Conservation (phyloP, 768 basidiomycete species). For the Naganishia onofrii region DNA sequence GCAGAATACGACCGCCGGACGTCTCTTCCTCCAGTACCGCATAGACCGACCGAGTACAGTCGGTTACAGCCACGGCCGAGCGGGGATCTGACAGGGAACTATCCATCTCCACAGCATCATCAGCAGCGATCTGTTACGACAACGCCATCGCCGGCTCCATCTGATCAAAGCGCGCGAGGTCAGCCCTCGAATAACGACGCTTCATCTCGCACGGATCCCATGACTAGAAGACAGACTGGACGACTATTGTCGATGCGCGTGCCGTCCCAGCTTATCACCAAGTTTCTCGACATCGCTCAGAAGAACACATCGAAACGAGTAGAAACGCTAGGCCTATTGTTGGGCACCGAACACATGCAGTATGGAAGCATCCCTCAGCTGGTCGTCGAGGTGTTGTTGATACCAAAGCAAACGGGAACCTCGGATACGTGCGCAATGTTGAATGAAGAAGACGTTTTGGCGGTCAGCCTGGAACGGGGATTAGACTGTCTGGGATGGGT, state of each 20-base stretch:
- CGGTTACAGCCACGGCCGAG: conserved; percentile 5
- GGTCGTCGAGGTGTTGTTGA: conserved; percentile 77
- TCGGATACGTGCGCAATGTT: conserved; percentile 92
- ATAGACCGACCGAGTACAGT: conserved; percentile 5
- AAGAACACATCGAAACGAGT: conserved; percentile 73
- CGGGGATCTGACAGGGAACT: not conserved
- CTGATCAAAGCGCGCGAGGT: not conserved
- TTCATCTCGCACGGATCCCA: conserved; percentile 6
- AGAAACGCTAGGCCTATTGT: conserved; percentile 81
- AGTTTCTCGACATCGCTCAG: conserved; percentile 73
- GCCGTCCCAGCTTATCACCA: conserved; percentile 68
- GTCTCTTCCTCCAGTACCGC: not conserved
- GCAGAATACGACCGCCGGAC: not conserved
- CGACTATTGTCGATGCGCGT: conserved; percentile 65
- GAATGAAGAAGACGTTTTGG: conserved; percentile 79
- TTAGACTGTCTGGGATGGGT: conserved; percentile 91
- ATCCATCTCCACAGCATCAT: not conserved
- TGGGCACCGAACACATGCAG: conserved; percentile 59
- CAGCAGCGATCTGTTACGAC: not conserved
- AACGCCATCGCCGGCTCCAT: not conserved
- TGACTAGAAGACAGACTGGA: conserved; percentile 26
- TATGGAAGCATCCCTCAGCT: conserved; percentile 53
- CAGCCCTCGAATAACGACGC: not conserved
- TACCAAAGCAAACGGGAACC: conserved; percentile 84
- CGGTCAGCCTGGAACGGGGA: conserved; percentile 75